phyloP scores from a whole-genome alignment of 2,329 filamentous ascomycete species.

The Corniculantispora saksenae region DNA sequence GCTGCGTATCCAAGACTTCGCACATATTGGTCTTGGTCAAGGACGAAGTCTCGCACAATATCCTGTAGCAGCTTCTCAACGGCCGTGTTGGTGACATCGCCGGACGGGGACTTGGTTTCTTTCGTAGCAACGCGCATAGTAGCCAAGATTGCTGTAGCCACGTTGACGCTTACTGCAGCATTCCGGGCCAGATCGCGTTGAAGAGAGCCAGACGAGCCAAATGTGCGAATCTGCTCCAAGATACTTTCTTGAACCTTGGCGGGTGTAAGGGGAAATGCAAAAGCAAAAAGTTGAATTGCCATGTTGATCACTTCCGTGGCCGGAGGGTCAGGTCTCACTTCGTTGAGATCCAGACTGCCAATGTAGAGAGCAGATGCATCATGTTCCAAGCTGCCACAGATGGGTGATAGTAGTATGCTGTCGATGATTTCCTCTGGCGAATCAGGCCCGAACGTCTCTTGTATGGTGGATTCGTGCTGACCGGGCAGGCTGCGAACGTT shows the following conservation, averaged over 20 bases:
- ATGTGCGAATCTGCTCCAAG: conserved; percentile 88
- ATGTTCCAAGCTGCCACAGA: conserved; percentile 83
- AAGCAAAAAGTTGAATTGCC: conserved; percentile 89
- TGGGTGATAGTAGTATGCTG: conserved; percentile 63
- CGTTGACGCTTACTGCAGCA: conserved; percentile 87
- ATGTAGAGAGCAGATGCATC: conserved; percentile 83
- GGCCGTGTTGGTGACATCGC: conserved; percentile 71
- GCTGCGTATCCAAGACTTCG: conserved; percentile 83
- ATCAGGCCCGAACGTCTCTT: conserved; percentile 50
- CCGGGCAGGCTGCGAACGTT: conserved; percentile 70
- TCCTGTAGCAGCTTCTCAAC: conserved; percentile 86
- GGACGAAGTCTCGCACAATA: conserved; percentile 68
- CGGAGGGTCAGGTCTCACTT: conserved; percentile 68
- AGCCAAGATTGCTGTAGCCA: conserved; percentile 77
- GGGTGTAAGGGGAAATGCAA: conserved; percentile 84
- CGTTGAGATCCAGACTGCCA: conserved; percentile 45
- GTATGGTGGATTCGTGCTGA: conserved; percentile 57
- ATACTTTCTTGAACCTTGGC: conserved; percentile 95
- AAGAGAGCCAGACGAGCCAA: conserved; percentile 76
- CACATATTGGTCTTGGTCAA: conserved; percentile 82
- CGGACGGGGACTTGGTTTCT: conserved; percentile 72
- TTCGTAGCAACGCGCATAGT: conserved; percentile 82
- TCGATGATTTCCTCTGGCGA: conserved; percentile 68
- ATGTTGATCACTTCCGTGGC: conserved; percentile 93
- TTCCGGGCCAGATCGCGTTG: conserved; percentile 86